Conservation (phyloP, 2,329 filamentous ascomycete species). For the Xenoacremonium recifei region DNA sequence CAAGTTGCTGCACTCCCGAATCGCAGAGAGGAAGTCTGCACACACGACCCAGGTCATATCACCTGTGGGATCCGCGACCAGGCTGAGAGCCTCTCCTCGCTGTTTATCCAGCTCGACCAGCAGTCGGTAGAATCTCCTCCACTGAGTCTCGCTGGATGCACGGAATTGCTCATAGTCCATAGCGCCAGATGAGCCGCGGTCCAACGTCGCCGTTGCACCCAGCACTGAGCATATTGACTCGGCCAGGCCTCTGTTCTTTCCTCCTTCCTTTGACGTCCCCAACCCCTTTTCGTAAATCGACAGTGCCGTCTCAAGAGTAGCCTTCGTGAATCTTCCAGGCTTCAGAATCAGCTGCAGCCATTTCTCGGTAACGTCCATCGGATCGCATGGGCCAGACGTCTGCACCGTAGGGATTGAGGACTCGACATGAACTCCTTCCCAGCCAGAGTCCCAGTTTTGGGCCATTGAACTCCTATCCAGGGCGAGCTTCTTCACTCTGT, state of each 20-base stretch:
- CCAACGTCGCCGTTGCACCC: conserved; percentile 65
- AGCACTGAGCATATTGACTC: conserved; percentile 76
- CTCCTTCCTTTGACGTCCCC: conserved; percentile 32
- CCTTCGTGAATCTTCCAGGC: conserved; percentile 76
- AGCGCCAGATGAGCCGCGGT: conserved; percentile 58
- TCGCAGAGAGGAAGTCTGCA: conserved; percentile 75
- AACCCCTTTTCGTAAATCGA: conserved; percentile 73
- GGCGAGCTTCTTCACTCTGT: conserved; percentile 70
- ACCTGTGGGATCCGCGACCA: conserved; percentile 69
- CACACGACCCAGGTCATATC: conserved; percentile 82
- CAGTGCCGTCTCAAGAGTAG: conserved; percentile 81
- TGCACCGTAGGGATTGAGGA: conserved; percentile 53
- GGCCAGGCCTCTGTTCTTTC: conserved; percentile 59
- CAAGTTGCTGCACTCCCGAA: conserved; percentile 75
- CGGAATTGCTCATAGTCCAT: conserved; percentile 77
- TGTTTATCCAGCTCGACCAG: conserved; percentile 83
- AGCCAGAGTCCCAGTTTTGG: conserved; percentile 63
- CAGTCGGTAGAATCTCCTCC: conserved; percentile 86
- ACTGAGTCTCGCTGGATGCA: conserved; percentile 74
- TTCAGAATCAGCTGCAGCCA: conserved; percentile 84
- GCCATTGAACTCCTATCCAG: conserved; percentile 66
- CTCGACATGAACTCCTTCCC: conserved; percentile 68
- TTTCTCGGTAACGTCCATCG: conserved; percentile 72
- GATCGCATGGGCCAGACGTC: conserved; percentile 59
- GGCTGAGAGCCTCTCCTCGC: conserved; percentile 75